Conservation (phyloP, 805 yeast genomes). For the Ogataea ganodermae region DNA sequence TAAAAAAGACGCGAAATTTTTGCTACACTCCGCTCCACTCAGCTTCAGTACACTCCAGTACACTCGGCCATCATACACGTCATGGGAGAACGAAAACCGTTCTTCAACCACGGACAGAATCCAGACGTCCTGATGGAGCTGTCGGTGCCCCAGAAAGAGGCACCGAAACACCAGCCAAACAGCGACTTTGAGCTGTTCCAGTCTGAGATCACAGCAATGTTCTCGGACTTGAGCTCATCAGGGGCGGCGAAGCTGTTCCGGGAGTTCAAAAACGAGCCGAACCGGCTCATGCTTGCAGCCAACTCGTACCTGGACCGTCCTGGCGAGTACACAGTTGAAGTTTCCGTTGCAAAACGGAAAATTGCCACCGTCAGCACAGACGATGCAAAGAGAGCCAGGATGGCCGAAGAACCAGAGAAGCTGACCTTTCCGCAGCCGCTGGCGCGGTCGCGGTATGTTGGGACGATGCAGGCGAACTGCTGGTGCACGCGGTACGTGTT, state of each 20-base stretch:
- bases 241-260: slow-evolving; percentile 28
- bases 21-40: too few species aligned
- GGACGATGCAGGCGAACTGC: slow-evolving; percentile 59
- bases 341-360: neutral
- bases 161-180: too few species aligned
- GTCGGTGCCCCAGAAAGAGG: too few species aligned
- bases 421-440: too few species aligned
- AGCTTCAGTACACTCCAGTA: too few species aligned
- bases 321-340: neutral
- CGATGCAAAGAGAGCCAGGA: slow-evolving; percentile 10
- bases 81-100: slow-evolving; percentile 17
- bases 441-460: slow-evolving; percentile 46
- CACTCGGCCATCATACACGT: neutral
- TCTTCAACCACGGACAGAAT: slow-evolving; percentile 15
- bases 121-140: slow-evolving; percentile 1
- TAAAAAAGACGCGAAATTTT: too few species aligned
- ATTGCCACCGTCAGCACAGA: neutral
- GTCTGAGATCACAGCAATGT: slow-evolving; percentile 36
- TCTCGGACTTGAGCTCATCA: slow-evolving; percentile 34
- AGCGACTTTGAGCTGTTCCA: slow-evolving; percentile 26
- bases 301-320: slow-evolving; percentile 40
- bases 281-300: slow-evolving; percentile 41
- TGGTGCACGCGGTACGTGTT: slow-evolving; percentile 73
- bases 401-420: too few species aligned
- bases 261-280: slow-evolving; percentile 29